A percentile compares a stretch with the other conserved stretches of the same genome.
These are phyloP conservation scores for Coemansia sp. DNA, from an alignment of 371 early-diverging fungal species.

Conservation along the genomic window DNA sequence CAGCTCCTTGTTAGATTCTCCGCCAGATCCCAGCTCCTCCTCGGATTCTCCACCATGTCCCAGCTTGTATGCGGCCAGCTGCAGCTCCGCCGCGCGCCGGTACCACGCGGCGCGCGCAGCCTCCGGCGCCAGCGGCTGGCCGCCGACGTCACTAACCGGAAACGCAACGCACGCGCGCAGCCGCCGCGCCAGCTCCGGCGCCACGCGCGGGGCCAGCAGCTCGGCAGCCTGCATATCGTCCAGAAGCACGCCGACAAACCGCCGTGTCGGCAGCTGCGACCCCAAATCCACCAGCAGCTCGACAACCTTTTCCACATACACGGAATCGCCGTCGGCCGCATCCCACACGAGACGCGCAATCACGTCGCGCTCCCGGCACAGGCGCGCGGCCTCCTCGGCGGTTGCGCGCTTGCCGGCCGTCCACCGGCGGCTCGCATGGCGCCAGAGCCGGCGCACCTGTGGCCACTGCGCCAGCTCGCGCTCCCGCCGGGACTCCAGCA, in stretches of 20 bases:
- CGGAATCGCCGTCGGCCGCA: slow-evolving; percentile 17
- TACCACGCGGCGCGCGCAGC: slow-evolving; percentile 61
- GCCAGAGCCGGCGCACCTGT: slow-evolving; percentile 55
- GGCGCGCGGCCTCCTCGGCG: neutral
- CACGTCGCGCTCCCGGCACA: slow-evolving; percentile 9
- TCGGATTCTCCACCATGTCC: slow-evolving; percentile 53
- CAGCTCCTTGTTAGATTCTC: no score
- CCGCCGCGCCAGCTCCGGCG: slow-evolving; percentile 57
- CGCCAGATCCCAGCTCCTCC: slow-evolving; percentile 54
- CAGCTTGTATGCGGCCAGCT: slow-evolving; percentile 63
- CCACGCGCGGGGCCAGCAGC: slow-evolving; percentile 39
- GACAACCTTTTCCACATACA: slow-evolving; percentile 70
- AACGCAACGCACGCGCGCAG: slow-evolving; percentile 23
- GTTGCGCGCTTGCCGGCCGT: slow-evolving; percentile 28
- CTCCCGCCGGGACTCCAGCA: slow-evolving; percentile 57
- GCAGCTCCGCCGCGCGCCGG: slow-evolving; percentile 62
- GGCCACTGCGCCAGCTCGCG: slow-evolving; percentile 54
- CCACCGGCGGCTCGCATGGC: slow-evolving; percentile 57
- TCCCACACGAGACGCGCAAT: slow-evolving; percentile 9
- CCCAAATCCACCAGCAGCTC: slow-evolving; percentile 85
- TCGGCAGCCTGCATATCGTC: slow-evolving; percentile 77
- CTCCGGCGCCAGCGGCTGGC: slow-evolving; percentile 64
- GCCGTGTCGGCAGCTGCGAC: slow-evolving; percentile 87
- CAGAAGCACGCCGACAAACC: slow-evolving; percentile 78
- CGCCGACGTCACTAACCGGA: slow-evolving; percentile 36